Evolutionary conservation across 2,329 filamentous ascomycete species (phyloP).

Genomic region (Nemania diffusa): DNA sequence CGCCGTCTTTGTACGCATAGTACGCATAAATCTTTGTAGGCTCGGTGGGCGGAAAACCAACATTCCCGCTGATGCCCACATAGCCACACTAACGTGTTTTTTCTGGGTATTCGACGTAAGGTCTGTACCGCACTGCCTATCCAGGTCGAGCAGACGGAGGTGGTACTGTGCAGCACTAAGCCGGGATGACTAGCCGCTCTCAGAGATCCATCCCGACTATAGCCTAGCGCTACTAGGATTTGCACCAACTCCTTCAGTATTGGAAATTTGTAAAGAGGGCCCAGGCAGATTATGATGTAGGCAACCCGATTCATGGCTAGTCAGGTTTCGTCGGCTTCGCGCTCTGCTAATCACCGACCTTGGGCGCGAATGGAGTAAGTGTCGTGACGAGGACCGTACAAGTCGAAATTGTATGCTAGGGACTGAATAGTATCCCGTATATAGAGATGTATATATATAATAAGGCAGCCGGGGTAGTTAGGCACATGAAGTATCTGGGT

Average conservation of each 20-base stretch:
- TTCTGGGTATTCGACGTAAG: no score
- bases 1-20: not conserved
- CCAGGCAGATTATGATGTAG: constrained; percentile 7
- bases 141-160: no score
- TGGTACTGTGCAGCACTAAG: not conserved
- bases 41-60: not conserved
- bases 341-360: constrained; percentile 10
- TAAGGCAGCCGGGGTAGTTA: not conserved
- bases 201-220: not conserved
- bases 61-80: not conserved
- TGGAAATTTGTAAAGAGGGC: not conserved
- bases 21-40: no score
- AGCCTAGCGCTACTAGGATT: not conserved
- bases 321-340: constrained; percentile 15
- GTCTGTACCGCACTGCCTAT: no score
- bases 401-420: no score
- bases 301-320: not conserved
- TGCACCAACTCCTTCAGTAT: not conserved
- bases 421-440: no score
- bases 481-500: not conserved
- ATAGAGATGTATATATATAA: not conserved
- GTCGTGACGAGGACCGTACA: no score
- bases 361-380: not conserved
- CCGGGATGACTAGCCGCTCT: not conserved
- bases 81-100: not conserved